Evolutionary conservation across 2,329 filamentous ascomycete species (phyloP), one percentile per base, ranked within the genome.

Genomic region (Botrytis pseudocinerea): DNA sequence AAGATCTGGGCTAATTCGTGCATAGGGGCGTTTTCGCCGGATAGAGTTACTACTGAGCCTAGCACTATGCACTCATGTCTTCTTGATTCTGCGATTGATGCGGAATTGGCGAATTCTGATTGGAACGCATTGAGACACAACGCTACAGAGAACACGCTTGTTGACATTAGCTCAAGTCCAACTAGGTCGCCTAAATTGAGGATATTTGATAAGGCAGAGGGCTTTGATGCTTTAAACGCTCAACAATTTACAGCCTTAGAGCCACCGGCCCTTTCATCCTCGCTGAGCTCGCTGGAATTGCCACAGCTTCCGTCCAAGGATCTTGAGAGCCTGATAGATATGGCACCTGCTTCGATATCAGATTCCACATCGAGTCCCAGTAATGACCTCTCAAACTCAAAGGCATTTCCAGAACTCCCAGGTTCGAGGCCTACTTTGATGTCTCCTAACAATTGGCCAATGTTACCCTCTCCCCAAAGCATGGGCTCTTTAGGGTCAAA

Each of bases 11-110:
- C 25, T 68, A 9, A 68, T 6, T 9, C 9, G 1, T 57, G 18
- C 1, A 28, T 57, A 69, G 65, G 48, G n/a, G 18, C 6, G 25
- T 28, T 35, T 42, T 32, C n/a, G 18, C 38, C 3, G 28, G 16
- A 44, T 32, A 20, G 16, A 12, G 18, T 51, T 6, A 25, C 20
- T 8, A 18, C 2, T 6, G 20, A 32, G 9, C 1, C 10, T 4
- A 32, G 22, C 9, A 28, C 28, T 8, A 28, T 32, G 38, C 65
- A 69, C 20, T 59, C 65, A 32, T 57, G 48, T 16, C 65, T 69
- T 69, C 65, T 69, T 69, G 65, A 69, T 57, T 69, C 65, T 57
- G 48, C 2, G 18, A 18, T 69, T 69, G 65, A 69, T 38, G n/a
- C 65, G 14, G 65, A 69, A 44, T 22, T 69, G 4, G 28, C 18